A percentile compares a stretch with the other conserved stretches of the same genome.
Evolutionary conservation across 2,329 filamentous ascomycete species (phyloP).

Genomic region (Geoglossum cookeanum): DNA sequence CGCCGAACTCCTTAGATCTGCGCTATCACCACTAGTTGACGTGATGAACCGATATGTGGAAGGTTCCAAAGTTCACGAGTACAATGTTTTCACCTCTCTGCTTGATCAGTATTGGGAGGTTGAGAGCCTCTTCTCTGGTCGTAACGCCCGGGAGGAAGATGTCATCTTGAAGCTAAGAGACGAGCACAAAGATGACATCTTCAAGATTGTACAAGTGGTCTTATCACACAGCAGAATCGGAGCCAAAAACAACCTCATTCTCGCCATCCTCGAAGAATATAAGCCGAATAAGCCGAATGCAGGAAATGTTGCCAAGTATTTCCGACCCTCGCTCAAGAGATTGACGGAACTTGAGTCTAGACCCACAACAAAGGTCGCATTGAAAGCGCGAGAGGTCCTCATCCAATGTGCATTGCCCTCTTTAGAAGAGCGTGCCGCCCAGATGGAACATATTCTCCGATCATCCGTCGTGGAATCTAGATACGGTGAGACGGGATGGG

Average conservation of each 20-base stretch:
- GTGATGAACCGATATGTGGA: constrained; percentile 69
- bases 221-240: constrained; percentile 85
- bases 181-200: constrained; percentile 83
- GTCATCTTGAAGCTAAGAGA: constrained; percentile 87
- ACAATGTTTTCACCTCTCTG: constrained; percentile 60
- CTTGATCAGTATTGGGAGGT: constrained; percentile 65
- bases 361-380: constrained; percentile 79
- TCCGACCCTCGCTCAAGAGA: constrained; percentile 64
- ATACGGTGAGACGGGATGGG: constrained; percentile 93
- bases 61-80: constrained; percentile 79
- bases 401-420: constrained; percentile 95
- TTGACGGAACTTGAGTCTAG: constrained; percentile 79
- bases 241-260: constrained; percentile 81
- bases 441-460: constrained; percentile 97
- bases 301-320: constrained; percentile 73
- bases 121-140: constrained; percentile 73
- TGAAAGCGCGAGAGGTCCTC: constrained; percentile 92
- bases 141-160: constrained; percentile 75
- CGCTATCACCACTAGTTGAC: constrained; percentile 55
- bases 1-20: constrained; percentile 50
- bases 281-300: constrained; percentile 82
- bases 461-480: constrained; percentile 92
- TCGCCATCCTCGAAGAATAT: constrained; percentile 87
- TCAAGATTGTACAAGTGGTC: constrained; percentile 69
- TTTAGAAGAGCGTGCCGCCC: constrained; percentile 77